These are phyloP conservation scores for Pseudoperonospora humuli DNA, from an alignment of 352 stramenopile species.

Conservation along the genomic window DNA sequence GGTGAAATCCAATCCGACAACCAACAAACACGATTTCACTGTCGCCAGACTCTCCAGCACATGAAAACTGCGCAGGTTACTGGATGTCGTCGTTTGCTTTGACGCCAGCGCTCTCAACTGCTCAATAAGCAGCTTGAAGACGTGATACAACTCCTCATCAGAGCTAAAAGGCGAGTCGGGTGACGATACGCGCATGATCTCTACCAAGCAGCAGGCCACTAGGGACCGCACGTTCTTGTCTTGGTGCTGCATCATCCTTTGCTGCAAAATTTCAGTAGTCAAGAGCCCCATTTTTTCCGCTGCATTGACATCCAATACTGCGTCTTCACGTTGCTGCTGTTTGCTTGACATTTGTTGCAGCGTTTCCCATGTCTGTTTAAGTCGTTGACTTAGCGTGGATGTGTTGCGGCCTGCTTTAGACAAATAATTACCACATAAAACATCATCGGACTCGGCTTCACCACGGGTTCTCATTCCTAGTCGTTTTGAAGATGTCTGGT, in stretches of 20 bases:
- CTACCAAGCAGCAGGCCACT: conserved; percentile 62
- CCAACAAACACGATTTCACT: conserved; percentile 45
- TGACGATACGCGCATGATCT: conserved; percentile 55
- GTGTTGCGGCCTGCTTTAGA: conserved; percentile 6
- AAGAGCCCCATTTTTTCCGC: conserved; percentile 35
- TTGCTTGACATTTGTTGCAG: conserved; percentile 35
- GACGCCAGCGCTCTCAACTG: conserved; percentile 38
- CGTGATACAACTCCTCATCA: conserved; percentile 52
- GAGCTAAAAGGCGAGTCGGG: conserved; percentile 63
- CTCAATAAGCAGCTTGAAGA: conserved; percentile 61
- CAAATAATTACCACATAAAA: conserved; percentile 18
- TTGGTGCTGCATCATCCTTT: conserved; percentile 34
- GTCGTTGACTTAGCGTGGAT: conserved; percentile 33
- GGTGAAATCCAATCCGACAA: conserved; percentile 46
- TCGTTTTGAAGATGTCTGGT: conserved; percentile 11
- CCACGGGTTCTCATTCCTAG: no score
- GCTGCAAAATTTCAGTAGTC: conserved; percentile 48
- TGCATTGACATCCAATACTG: conserved; percentile 9
- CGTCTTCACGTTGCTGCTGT: conserved; percentile 38
- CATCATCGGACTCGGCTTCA: no score
- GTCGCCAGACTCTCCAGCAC: conserved; percentile 65
- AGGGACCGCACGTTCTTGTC: conserved; percentile 53
- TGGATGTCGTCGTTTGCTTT: conserved; percentile 23
- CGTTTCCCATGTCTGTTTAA: conserved; percentile 44
- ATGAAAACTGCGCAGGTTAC: conserved; percentile 34